Base-by-base conservation (phyloP, 176 grass and related monocot genomes). In the Phoenix dactylifera region DNA sequence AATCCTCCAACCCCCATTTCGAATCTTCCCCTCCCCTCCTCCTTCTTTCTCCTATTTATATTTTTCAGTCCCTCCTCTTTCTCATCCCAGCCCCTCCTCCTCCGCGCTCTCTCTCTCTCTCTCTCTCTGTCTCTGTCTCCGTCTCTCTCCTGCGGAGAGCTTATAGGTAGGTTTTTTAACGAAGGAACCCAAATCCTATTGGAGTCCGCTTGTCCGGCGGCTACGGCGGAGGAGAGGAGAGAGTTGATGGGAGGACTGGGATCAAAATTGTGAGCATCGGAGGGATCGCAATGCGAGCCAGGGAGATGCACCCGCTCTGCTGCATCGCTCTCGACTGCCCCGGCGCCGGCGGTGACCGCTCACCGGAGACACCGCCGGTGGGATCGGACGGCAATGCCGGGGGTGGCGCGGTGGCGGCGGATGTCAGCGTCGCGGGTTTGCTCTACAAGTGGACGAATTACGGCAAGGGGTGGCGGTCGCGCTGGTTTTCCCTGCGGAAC, bases 391-490 rank as follows among this genome's bases (percentile, higher is more conserved):
- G 35, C 35, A 44, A 44, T 44, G 20, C 61, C 15, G 25, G 48
- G 15, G 26, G 63, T 16, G 68, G 16, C 59, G 49, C 55, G 0
- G 54, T 15, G 62, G 72, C 24, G 1, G 26, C 66, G 35, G 68
- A 65, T 17, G 86, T 75, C 44, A 60, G 55, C 25, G 81, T 89
- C 26, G 86, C 75, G 1, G 86, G 86, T 6, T 70, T 81, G 24
- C 74, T 89, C 16, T 79, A 89, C 66, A 89, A 89, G 77, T 89
- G 86, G 86, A 89, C 86, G 74, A 89, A 89, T 78, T 89, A 89
- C 81, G 86, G 86, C 4, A 81, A 81, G 5, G 86, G 86, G 23
- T 89, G 86, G 86, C 74, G 81, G 55, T 78, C 79, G 72, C 77
- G 77, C 24, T 89, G 86, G 86, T 89, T 89, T 81, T 85, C 77